Conservation (phyloP, 805 yeast species). For the Starmerella khaoyaiensis region DNA sequence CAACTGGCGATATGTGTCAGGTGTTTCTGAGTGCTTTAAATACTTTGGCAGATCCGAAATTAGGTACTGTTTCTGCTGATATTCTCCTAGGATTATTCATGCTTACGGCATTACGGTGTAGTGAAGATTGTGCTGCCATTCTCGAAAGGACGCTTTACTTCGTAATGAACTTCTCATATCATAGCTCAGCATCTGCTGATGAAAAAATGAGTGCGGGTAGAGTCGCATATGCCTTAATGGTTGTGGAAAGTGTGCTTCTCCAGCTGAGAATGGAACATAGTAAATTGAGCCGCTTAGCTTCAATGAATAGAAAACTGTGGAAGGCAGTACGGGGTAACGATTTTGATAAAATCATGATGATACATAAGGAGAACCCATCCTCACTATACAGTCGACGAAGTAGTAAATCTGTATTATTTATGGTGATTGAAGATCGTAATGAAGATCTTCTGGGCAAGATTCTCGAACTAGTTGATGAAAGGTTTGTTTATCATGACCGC, state of each 20-base stretch:
- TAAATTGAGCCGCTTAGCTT: slow-evolving; percentile 33
- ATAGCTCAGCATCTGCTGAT: slow-evolving; percentile 3
- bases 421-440: slow-evolving; percentile 43
- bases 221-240: slow-evolving; percentile 52
- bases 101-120: slow-evolving; percentile 54
- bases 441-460: slow-evolving; percentile 36
- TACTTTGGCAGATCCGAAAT: slow-evolving; percentile 28
- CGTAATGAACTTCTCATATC: slow-evolving; percentile 43
- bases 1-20: slow-evolving; percentile 24
- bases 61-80: slow-evolving; percentile 56
- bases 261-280: slow-evolving; percentile 41
- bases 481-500: slow-evolving; percentile 53
- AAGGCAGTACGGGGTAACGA: slow-evolving; percentile 28
- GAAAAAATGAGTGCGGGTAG: slow-evolving; percentile 14
- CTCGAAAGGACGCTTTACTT: slow-evolving; percentile 54
- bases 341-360: neutral
- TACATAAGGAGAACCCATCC: slow-evolving; percentile 19
- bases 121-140: slow-evolving; percentile 31
- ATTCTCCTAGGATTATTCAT: slow-evolving; percentile 59
- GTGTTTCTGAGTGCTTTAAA: slow-evolving; percentile 40
- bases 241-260: slow-evolving; percentile 66
- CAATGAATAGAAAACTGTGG: slow-evolving; percentile 44
- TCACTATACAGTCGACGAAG: slow-evolving; percentile 25
- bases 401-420: slow-evolving; percentile 63
- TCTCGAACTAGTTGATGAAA: slow-evolving; percentile 29